Conservation (phyloP, 2,329 filamentous ascomycete species). For the Cytospora schulzeri region DNA sequence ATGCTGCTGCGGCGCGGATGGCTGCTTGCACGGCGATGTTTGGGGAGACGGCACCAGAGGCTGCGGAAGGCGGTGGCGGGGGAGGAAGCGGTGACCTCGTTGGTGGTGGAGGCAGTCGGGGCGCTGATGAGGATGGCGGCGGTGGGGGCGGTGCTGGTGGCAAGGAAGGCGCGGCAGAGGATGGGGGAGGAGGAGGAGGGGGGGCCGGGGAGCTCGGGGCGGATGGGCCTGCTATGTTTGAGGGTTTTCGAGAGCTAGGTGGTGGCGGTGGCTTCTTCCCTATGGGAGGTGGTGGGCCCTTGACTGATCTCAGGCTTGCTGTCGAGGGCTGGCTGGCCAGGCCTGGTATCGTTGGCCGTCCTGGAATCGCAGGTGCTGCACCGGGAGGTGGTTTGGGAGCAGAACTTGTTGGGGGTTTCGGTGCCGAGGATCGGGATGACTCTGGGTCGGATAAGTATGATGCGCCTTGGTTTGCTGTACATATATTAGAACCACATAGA, state of each 20-base stretch:
- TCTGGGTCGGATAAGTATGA: constrained; percentile 85
- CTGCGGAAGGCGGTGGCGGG: constrained; percentile 32
- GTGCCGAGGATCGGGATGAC: constrained; percentile 52
- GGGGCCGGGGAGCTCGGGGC: constrained; percentile 39
- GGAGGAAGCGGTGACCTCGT: constrained; percentile 38
- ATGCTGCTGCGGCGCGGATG: constrained; percentile 39
- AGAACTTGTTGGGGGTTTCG: constrained; percentile 54
- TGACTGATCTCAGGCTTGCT: constrained; percentile 62
- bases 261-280: constrained; percentile 74
- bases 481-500: constrained; percentile 29
- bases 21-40: constrained; percentile 46
- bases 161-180: constrained; percentile 36
- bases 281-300: constrained; percentile 75
- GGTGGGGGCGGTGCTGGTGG: constrained; percentile 44
- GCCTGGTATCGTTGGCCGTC: constrained; percentile 53
- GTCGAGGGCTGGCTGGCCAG: constrained; percentile 56
- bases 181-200: constrained; percentile 45
- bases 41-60: constrained; percentile 31
- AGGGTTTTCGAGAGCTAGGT: constrained; percentile 62
- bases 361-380: constrained; percentile 61
- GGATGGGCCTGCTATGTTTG: constrained; percentile 42
- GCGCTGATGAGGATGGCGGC: constrained; percentile 40
- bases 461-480: constrained; percentile 63
- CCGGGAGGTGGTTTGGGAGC: constrained; percentile 63
- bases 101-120: constrained; percentile 40